Percentiles rank a stretch among this genome's conserved stretches.
These are phyloP conservation scores for Phytophthora constricta DNA, from an alignment of 352 stramenopile genomes.

Conservation along the genomic window DNA sequence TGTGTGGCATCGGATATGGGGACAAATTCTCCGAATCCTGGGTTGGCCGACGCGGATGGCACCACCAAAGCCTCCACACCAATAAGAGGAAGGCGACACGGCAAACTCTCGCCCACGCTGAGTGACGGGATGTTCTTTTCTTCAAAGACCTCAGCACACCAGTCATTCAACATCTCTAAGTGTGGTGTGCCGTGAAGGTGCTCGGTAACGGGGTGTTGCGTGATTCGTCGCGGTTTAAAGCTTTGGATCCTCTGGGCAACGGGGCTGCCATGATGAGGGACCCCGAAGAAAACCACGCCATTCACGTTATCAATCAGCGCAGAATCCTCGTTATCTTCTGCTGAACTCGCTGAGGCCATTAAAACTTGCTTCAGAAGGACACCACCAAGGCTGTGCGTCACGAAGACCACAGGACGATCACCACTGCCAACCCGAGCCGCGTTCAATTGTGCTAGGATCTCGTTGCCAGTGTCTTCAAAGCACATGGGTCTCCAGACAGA, in stretches of 20 bases:
- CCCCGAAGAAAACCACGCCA: constrained; percentile 80
- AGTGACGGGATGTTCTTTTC: constrained; percentile 61
- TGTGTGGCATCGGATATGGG: constrained; percentile 65
- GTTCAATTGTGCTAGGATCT: constrained; percentile 68
- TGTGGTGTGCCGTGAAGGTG: constrained; percentile 80
- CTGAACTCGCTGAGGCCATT: constrained; percentile 45
- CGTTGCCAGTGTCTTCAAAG: constrained; percentile 71
- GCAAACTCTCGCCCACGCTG: constrained; percentile 71
- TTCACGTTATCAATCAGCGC: constrained; percentile 67
- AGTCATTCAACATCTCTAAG: constrained; percentile 82
- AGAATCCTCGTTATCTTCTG: constrained; percentile 7
- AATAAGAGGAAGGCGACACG: constrained; percentile 70
- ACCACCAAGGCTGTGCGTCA: constrained; percentile 87
- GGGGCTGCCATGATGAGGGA: constrained; percentile 82
- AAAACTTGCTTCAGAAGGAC: constrained; percentile 86
- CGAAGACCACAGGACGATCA: constrained; percentile 78
- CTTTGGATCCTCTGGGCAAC: constrained; percentile 70
- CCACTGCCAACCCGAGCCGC: constrained; percentile 64
- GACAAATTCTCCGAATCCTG: constrained; percentile 78
- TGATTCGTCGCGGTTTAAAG: constrained; percentile 53
- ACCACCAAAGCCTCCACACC: constrained; percentile 80
- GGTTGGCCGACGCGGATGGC: constrained; percentile 67
- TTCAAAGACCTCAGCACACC: constrained; percentile 61
- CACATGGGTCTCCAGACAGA: constrained; percentile 78
- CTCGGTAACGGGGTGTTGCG: constrained; percentile 76